Evolutionary conservation across 805 yeast genomes (phyloP).

Genomic region (Ogataea henricii): DNA sequence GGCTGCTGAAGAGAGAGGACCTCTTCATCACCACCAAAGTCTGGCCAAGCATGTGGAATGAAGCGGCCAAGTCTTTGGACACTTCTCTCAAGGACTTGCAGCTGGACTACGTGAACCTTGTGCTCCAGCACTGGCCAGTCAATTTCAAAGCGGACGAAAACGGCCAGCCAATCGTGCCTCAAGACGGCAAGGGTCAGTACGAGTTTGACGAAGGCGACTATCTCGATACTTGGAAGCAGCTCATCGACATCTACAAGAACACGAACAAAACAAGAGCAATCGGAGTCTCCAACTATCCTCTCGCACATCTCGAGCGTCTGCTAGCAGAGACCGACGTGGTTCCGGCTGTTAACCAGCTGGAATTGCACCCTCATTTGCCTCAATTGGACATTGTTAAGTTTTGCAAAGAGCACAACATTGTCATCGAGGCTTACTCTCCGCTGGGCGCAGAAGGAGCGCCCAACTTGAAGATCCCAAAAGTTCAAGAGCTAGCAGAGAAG

Average conservation of each 20-base stretch:
- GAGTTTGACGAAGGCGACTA: conserved; percentile 79
- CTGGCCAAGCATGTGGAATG: conserved; percentile 49
- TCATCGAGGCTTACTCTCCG: conserved; percentile 60
- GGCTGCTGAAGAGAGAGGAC: conserved; percentile 50
- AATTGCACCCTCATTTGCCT: conserved; percentile 48
- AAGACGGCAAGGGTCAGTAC: conserved; percentile 42
- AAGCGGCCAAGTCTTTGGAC: conserved; percentile 44
- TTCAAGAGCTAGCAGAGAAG: conserved; percentile 56
- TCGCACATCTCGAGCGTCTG: conserved; percentile 41
- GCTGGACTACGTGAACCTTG: conserved; percentile 47
- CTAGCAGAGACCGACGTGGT: conserved; percentile 46
- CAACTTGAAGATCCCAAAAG: conserved; percentile 50
- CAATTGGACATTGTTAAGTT: conserved; percentile 43
- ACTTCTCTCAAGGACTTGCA: conserved; percentile 43
- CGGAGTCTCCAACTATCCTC: conserved; percentile 59
- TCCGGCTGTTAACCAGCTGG: conserved; percentile 60
- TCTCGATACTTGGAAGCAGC: conserved; percentile 68
- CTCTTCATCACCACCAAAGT: conserved; percentile 75
- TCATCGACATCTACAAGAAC: conserved; percentile 68
- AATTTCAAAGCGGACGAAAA: conserved; percentile 42
- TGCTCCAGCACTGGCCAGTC: conserved; percentile 55
- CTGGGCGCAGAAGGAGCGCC: conserved; percentile 70
- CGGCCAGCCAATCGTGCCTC: conserved; percentile 41
- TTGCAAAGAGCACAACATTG: conserved; percentile 39
- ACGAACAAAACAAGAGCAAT: conserved; percentile 51